Percentiles rank a stretch among this genome's conserved stretches.
These are phyloP conservation scores for Ophiostoma ulmi DNA, from an alignment of 2,329 filamentous ascomycete species.

Conservation along the genomic window DNA sequence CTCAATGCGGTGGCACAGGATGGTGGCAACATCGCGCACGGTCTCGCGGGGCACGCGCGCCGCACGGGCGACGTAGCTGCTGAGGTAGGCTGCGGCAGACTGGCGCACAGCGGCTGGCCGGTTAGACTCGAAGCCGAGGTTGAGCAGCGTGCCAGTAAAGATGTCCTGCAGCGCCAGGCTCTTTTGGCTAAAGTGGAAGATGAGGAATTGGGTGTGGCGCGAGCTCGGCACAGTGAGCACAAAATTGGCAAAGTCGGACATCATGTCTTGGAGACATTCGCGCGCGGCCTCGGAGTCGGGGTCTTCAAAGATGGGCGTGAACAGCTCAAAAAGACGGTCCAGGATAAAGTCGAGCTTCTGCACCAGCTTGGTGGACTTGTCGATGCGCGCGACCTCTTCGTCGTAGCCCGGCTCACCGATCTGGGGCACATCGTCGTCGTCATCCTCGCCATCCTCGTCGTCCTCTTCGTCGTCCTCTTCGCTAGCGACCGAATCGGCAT, in stretches of 20 bases:
- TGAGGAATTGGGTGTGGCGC: conserved; percentile 87
- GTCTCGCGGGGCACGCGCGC: conserved; percentile 70
- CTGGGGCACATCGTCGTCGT: conserved; percentile 40
- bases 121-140: conserved; percentile 65
- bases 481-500: conserved; percentile 11
- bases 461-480: not conserved
- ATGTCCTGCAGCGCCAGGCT: conserved; percentile 72
- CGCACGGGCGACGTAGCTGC: conserved; percentile 88
- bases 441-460: conserved; percentile 1
- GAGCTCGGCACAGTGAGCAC: conserved; percentile 89
- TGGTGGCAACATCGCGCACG: conserved; percentile 75
- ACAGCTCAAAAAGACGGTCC: conserved; percentile 80
- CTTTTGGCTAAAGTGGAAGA: conserved; percentile 90
- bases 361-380: conserved; percentile 72
- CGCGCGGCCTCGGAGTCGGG: conserved; percentile 65
- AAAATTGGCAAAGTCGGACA: conserved; percentile 80
- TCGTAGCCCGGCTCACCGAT: conserved; percentile 66
- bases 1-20: conserved; percentile 73
- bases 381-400: conserved; percentile 58
- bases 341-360: conserved; percentile 88
- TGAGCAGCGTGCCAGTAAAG: conserved; percentile 73
- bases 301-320: conserved; percentile 65
- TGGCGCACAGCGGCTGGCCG: conserved; percentile 71
- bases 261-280: conserved; percentile 69
- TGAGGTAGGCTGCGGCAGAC: conserved; percentile 83